These are phyloP conservation scores for Penicillium verhagenii DNA, from an alignment of 495 filamentous ascomycete genomes.

Conservation along the genomic window DNA sequence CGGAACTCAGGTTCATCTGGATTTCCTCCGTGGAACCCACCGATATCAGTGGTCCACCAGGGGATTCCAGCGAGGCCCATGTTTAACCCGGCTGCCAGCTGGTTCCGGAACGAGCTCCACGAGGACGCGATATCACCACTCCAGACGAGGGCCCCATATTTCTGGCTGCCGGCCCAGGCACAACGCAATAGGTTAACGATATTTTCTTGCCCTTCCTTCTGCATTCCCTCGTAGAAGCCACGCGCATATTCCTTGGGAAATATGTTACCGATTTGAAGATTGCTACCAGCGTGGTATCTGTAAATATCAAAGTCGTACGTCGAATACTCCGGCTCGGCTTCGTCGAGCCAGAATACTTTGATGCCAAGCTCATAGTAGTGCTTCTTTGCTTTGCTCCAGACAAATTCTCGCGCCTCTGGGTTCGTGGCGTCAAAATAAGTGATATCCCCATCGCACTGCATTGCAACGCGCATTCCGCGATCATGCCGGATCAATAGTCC, in stretches of 20 bases:
- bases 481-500: conserved; percentile 54
- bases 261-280: conserved; percentile 54
- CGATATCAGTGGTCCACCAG: conserved; percentile 62
- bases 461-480: conserved; percentile 49
- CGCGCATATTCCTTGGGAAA: conserved; percentile 55
- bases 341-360: conserved; percentile 59
- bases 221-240: conserved; percentile 57
- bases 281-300: conserved; percentile 53
- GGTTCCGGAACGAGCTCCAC: conserved; percentile 53
- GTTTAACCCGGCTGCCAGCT: conserved; percentile 56
- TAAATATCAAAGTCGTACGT: conserved; percentile 61
- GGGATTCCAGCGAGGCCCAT: conserved; percentile 58
- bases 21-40: conserved; percentile 59
- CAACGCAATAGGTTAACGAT: conserved; percentile 58
- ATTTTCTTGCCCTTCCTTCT: conserved; percentile 42
- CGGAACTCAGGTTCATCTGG: conserved; percentile 51
- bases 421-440: conserved; percentile 59
- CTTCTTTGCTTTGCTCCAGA: conserved; percentile 54
- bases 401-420: conserved; percentile 45
- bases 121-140: conserved; percentile 58
- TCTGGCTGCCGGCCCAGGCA: conserved; percentile 59
- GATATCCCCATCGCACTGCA: conserved; percentile 54
- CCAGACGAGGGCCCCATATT: conserved; percentile 60
- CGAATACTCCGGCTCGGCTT: conserved; percentile 58
- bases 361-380: conserved; percentile 60